Evolutionary conservation across 2,329 filamentous ascomycete species (phyloP).

Genomic region (Ilyonectria mors-panacis): DNA sequence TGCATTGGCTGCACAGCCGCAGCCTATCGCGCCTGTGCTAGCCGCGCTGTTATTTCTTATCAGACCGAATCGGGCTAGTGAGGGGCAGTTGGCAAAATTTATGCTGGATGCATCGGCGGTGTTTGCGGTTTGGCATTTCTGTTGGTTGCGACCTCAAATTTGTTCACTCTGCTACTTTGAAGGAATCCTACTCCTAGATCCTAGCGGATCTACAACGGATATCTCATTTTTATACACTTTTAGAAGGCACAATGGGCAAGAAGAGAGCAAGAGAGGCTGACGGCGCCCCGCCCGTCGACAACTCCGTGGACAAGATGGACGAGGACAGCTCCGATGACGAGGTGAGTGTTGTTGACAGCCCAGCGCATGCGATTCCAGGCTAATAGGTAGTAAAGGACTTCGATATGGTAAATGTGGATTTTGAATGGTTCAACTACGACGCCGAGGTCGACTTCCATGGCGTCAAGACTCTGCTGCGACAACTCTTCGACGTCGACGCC

Average conservation of each 20-base stretch:
- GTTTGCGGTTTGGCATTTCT: constrained; percentile 30
- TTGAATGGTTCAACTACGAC: constrained; percentile 98
- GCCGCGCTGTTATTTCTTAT: constrained; percentile 42
- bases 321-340: constrained; percentile 69
- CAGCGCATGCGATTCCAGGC: constrained; percentile 25
- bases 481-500: constrained; percentile 92
- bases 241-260: constrained; percentile 61
- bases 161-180: constrained; percentile 11
- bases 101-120: constrained; percentile 28
- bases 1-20: constrained; percentile 43
- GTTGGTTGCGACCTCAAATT: constrained; percentile 31
- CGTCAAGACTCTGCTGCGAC: constrained; percentile 88
- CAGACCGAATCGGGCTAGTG: constrained; percentile 55
- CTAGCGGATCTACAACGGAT: not conserved
- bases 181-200: not conserved
- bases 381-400: constrained; percentile 75
- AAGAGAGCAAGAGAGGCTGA: constrained; percentile 64
- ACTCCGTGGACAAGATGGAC: constrained; percentile 65
- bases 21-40: constrained; percentile 42
- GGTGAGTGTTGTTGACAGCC: constrained; percentile 53
- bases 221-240: not conserved
- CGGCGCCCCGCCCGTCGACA: constrained; percentile 57
- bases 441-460: constrained; percentile 94
- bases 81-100: constrained; percentile 59
- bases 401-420: constrained; percentile 94